A percentile compares a stretch with the other conserved stretches of the same genome.
Evolutionary conservation across 1,139 yeast species (phyloP).

Genomic region (Sugiyamaella grinbergsii): DNA sequence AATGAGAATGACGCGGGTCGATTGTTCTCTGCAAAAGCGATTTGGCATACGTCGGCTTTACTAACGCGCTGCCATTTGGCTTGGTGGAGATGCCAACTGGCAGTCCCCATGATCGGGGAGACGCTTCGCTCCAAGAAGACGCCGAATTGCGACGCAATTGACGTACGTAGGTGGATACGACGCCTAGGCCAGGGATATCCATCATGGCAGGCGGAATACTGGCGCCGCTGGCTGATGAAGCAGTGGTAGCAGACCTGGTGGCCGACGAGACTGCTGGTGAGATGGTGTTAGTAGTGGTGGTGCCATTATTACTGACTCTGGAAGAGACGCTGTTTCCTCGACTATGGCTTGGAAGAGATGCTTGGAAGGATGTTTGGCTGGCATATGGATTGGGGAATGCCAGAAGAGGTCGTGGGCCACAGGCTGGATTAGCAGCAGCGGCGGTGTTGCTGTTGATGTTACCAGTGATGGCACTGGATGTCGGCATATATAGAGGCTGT

Average conservation of each 20-base stretch:
- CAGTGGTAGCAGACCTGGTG: slow-evolving; percentile 18
- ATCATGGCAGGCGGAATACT: slow-evolving; percentile 3
- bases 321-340: slow-evolving; percentile 25
- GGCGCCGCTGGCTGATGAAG: slow-evolving; percentile 8
- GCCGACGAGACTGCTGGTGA: slow-evolving; percentile 15
- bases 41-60: slow-evolving; percentile 38
- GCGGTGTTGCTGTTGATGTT: neutral
- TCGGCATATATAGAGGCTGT: slow-evolving; percentile 24
- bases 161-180: slow-evolving; percentile 56
- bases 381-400: slow-evolving; percentile 17
- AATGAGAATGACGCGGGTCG: slow-evolving; percentile 73
- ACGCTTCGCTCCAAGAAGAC: slow-evolving; percentile 52
- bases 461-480: no score
- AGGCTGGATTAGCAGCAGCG: neutral
- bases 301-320: slow-evolving; percentile 16
- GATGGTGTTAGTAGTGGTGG: slow-evolving; percentile 8
- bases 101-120: slow-evolving; percentile 60
- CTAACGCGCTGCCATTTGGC: slow-evolving; percentile 34
- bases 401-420: neutral
- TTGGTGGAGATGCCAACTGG: slow-evolving; percentile 64
- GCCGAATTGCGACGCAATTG: slow-evolving; percentile 57
- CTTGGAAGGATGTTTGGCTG: slow-evolving; percentile 15
- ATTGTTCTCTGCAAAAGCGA: slow-evolving; percentile 41
- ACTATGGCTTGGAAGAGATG: slow-evolving; percentile 16
- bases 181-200: slow-evolving; percentile 31